Percentiles rank a stretch among this genome's conserved stretches.
These are phyloP conservation scores for Fusarium foetens DNA, from an alignment of 2,329 filamentous ascomycete genomes.

Conservation along the genomic window DNA sequence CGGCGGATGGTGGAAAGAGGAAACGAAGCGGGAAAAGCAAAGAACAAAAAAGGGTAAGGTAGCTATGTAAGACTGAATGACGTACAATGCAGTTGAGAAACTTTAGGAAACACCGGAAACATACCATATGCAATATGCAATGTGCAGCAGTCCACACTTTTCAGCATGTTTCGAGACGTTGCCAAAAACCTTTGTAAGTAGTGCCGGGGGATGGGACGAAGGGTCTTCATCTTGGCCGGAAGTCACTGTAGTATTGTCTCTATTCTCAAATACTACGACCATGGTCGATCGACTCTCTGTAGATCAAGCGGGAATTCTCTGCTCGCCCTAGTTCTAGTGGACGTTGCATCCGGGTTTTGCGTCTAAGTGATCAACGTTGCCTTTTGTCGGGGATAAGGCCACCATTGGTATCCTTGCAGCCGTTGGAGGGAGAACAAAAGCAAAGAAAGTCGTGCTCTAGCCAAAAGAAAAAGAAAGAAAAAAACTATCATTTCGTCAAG, in stretches of 20 bases:
- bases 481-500: neutral
- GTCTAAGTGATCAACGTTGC: constrained; percentile 21
- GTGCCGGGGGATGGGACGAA: constrained; percentile 1
- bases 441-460: neutral
- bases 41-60: neutral
- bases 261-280: neutral
- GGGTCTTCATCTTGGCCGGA: neutral
- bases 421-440: neutral
- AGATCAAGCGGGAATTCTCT: constrained; percentile 25
- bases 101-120: constrained; percentile 18
- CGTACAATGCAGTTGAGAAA: constrained; percentile 2
- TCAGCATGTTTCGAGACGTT: constrained; percentile 10
- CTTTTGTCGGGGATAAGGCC: constrained; percentile 14
- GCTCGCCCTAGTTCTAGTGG: neutral
- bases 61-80: constrained; percentile 10
- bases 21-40: constrained; percentile 18
- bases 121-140: constrained; percentile 4
- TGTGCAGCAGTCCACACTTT: constrained; percentile 1
- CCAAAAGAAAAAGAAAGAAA: neutral
- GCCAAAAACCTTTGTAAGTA: neutral
- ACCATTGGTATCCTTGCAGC: constrained; percentile 4
- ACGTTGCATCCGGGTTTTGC: constrained; percentile 12
- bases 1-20: constrained; percentile 10
- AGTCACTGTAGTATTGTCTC: constrained; percentile 2
- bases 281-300: constrained; percentile 21